Evolutionary conservation across 257 asterid genomes (phyloP).

Genomic region (Solanum pimpinellifolium): DNA sequence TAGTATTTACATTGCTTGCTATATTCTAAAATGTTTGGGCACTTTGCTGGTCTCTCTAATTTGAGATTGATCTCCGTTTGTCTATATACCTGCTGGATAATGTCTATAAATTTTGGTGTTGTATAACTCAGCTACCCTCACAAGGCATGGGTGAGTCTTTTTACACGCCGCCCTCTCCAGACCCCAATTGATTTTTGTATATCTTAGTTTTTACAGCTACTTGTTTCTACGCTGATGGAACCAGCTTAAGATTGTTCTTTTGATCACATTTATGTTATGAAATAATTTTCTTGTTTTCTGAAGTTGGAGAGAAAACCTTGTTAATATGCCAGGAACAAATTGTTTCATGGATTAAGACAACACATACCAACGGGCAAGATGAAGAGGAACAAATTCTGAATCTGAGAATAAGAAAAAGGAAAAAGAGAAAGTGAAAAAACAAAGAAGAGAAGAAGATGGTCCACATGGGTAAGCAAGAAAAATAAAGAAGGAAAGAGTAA

Average conservation of each 20-base stretch:
- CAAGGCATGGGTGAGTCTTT: background rate
- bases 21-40: background rate
- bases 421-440: background rate
- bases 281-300: background rate
- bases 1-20: background rate
- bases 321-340: background rate
- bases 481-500: background rate
- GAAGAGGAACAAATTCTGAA: background rate
- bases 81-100: background rate
- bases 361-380: background rate
- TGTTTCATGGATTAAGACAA: background rate
- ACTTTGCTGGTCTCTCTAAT: background rate
- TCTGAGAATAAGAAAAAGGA: background rate
- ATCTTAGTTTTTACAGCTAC: background rate
- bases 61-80: background rate
- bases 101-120: background rate
- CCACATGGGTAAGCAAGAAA: background rate
- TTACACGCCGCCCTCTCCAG: background rate
- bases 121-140: background rate
- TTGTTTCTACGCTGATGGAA: background rate
- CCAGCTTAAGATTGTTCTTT: background rate
- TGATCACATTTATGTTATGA: background rate
- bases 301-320: background rate
- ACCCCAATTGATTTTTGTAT: background rate
- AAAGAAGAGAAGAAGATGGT: background rate